Conservation (phyloP, 352 stramenopile species). For the Elongisporangium prolatum region DNA sequence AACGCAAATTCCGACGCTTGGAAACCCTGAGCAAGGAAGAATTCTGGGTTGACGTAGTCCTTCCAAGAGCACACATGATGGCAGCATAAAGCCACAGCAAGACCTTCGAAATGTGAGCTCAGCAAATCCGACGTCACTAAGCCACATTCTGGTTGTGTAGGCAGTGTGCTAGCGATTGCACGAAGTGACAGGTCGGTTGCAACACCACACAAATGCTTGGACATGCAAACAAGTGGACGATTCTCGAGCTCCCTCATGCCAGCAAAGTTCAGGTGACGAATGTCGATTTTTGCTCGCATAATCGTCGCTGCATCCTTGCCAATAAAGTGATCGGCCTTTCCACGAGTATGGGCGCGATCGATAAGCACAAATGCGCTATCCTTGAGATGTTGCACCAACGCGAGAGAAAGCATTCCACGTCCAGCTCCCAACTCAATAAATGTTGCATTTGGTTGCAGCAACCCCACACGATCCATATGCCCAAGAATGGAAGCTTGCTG, state of each 20-base stretch:
- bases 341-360: constrained; percentile 61
- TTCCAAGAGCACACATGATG: constrained; percentile 72
- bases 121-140: constrained; percentile 4
- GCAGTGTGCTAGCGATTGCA: constrained; percentile 52
- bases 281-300: constrained; percentile 77
- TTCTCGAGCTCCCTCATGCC: constrained; percentile 48
- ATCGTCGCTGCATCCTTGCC: constrained; percentile 28
- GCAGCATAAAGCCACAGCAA: constrained; percentile 75
- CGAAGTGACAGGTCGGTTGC: constrained; percentile 78
- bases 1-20: constrained; percentile 50
- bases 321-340: constrained; percentile 77
- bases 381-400: constrained; percentile 59
- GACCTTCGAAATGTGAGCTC: constrained; percentile 42
- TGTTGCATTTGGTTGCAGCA: constrained; percentile 37
- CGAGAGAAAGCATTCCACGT: constrained; percentile 74
- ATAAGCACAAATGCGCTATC: constrained; percentile 71
- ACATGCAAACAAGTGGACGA: constrained; percentile 71
- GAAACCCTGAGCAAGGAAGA: constrained; percentile 55
- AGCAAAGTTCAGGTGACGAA: constrained; percentile 76
- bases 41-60: constrained; percentile 68
- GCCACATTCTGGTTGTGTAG: background rate
- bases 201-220: constrained; percentile 82
- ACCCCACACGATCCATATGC: constrained; percentile 55
- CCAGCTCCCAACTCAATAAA: constrained; percentile 77
- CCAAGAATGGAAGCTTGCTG: constrained; percentile 81